Evolutionary conservation across 306 rosid genomes (phyloP), one percentile per base, ranked within the genome.

Genomic region (Senna siamea): DNA sequence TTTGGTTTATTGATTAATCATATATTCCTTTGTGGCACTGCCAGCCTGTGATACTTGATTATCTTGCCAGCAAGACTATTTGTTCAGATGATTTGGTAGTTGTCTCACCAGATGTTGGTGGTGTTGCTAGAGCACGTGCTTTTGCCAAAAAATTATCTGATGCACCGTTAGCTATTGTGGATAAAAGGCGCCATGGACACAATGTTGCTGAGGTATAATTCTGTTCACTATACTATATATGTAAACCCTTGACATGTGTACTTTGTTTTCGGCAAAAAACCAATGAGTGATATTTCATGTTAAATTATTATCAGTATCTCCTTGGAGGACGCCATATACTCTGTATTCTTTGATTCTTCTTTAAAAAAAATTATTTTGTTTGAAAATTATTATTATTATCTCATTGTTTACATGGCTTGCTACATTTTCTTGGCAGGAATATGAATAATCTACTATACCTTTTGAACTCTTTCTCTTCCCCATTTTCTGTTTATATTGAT

Each of bases 41-140:
- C 82, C 90, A 95, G 99, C 96, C 99, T 76, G 99, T 95, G 83
- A 95, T 95, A 70, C 98, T 95, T 23, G 99, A 95, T 77, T 95
- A 95, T 85, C 96, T 95, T 14, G 99, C 99, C 19, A 95, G 99
- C 96, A 95, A 95, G 89, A 85, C 83, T 68, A 90, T 92, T 67
- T 87, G 92, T 78, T 90, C 89, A 28, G 93, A 92, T 78, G 99
- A 95, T 84, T 82, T 95, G 87, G 97, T 95, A 62, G 99, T 95
- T 73, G 97, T 95, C 81, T 95, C 99, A 15, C 99, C 98, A 26
- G 99, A 95, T 87, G 99, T 95, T 84, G 99, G 99, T 34, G 99
- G 99, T 56, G 99, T 95, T 73, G 99, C 97, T 66, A 86, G 99
- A 78, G 99, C 99, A 66, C 99, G 97, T 70, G 95, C 99, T 55